Evolutionary conservation across 495 filamentous ascomycete species (phyloP), one percentile per base, ranked within the genome.

Genomic region (Massariosphaeria phaeospora): DNA sequence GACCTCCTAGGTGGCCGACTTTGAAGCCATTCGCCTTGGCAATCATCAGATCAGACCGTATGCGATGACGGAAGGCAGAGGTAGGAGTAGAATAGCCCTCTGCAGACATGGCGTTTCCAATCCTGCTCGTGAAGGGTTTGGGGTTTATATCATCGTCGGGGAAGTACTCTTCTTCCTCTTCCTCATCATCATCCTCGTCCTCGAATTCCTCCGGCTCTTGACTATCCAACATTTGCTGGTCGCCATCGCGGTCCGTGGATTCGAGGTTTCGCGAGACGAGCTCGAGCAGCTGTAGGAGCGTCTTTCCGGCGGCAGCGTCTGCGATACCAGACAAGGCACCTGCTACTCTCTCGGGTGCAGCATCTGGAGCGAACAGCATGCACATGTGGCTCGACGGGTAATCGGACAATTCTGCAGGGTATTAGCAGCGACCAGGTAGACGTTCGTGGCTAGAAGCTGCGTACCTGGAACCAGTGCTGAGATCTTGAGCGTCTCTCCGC

Each of bases 1-100:
- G 63, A 8, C 72, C 70, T 10, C 76, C 79, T 7, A 85, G 63
- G 30, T 79, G 72, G 2, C 87, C 88, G n/a, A 89, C 73, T 48
- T 79, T 86, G 69, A 89, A 91, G 0, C 89, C 90, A 12, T 85
- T 81, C 1, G 72, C 47, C 59, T 81, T 84, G 5, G 73, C 82
- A 4, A 62, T 62, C 35, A 70, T 72, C 3, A 96, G 73, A 67
- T 96, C 91, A 6, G 63, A 62, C 26, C 77, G 77, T 15, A 94
- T 72, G 26, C 76, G 70, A 25, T 48, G 38, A 23, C 64, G 41
- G 27, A 57, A 59, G 21, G 25, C 25, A 15, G 57, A 57, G 13
- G 59, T 47, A 12, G 48, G 35, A 31, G 57, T 45, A 4, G 54
- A 48, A 23, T 42, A 52, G 15, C 47, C 47, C 26, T 58, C 50